Percentiles rank a stretch among this genome's conserved stretches.
Evolutionary conservation across 768 basidiomycete species (phyloP).

Genomic region (Amanita polypyramis): DNA sequence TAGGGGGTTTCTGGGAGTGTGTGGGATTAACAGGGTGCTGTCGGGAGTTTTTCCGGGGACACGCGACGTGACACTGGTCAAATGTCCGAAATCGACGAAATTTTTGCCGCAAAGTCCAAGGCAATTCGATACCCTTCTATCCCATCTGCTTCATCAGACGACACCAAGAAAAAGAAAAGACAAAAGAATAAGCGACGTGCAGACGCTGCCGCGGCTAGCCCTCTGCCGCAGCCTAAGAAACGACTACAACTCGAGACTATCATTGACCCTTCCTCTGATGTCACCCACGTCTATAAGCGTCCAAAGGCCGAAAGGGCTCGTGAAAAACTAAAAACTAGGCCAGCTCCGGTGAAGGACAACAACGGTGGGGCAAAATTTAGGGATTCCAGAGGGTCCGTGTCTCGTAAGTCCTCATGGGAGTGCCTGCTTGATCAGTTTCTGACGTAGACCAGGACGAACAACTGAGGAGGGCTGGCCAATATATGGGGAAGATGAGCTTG

Average conservation of each 20-base stretch:
- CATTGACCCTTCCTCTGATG: conserved; percentile 46
- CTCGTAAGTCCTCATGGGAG: conserved; percentile 37
- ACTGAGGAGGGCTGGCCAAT: conserved; percentile 75
- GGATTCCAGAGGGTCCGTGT: conserved; percentile 66
- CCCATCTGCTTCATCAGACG: conserved; percentile 17
- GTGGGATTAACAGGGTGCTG: no score
- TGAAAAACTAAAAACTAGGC: conserved; percentile 4
- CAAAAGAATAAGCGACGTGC: conserved; percentile 25
- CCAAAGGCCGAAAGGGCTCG: conserved; percentile 20
- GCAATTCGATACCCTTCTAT: conserved; percentile 17
- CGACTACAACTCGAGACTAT: conserved; percentile 48
- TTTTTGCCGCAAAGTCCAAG: conserved; percentile 49
- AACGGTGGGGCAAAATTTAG: conserved; percentile 46
- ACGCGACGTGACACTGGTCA: conserved; percentile 14
- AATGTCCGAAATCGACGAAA: conserved; percentile 79
- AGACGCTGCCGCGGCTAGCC: conserved; percentile 11
- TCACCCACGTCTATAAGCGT: conserved; percentile 26
- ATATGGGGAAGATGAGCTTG: conserved; percentile 78
- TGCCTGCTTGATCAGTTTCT: conserved; percentile 8
- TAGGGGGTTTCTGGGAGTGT: no score
- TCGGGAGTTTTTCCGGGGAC: no score
- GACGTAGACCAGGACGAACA: conserved; percentile 43
- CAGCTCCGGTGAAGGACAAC: conserved; percentile 20
- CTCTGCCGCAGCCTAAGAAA: conserved; percentile 18
- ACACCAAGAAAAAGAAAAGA: conserved; percentile 35